Conservation (phyloP, 495 filamentous ascomycete genomes). For the Trichoderma reesei region DNA sequence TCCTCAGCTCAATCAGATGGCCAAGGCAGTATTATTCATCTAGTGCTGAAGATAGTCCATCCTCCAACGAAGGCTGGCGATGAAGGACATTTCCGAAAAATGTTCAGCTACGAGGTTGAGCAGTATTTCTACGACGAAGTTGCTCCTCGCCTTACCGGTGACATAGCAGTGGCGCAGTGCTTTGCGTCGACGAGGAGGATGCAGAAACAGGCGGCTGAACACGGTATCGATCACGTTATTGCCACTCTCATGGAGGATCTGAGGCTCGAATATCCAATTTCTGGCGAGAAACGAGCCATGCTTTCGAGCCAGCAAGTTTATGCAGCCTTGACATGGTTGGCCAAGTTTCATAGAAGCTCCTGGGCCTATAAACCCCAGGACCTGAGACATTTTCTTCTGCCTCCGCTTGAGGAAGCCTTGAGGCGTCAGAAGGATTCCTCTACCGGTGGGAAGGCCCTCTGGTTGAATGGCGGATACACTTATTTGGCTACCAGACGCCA, state of each 20-base stretch:
- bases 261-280: conserved; percentile 17
- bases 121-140: conserved; percentile 36
- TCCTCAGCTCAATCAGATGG: neutral
- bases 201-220: conserved; percentile 16
- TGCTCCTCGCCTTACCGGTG: conserved; percentile 19
- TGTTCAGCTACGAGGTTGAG: conserved; percentile 39
- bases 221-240: conserved; percentile 26
- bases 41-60: conserved; percentile 32
- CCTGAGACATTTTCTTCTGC: conserved; percentile 18
- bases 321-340: conserved; percentile 30
- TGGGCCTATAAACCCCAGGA: conserved; percentile 16
- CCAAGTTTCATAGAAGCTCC: conserved; percentile 32
- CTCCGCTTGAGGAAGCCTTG: conserved; percentile 26
- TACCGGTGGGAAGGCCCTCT: conserved; percentile 21
- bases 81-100: conserved; percentile 36
- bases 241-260: conserved; percentile 22
- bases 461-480: conserved; percentile 38
- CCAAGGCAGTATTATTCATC: neutral
- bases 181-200: conserved; percentile 17
- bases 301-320: conserved; percentile 19
- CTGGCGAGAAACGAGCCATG: conserved; percentile 19
- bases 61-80: conserved; percentile 19
- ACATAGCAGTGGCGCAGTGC: conserved; percentile 22
- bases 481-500: conserved; percentile 34
- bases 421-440: conserved; percentile 12